A percentile compares a stretch with the other conserved stretches of the same genome.
These are phyloP conservation scores for Microascus cirrosus DNA, from an alignment of 2,329 filamentous ascomycete species.

Conservation along the genomic window DNA sequence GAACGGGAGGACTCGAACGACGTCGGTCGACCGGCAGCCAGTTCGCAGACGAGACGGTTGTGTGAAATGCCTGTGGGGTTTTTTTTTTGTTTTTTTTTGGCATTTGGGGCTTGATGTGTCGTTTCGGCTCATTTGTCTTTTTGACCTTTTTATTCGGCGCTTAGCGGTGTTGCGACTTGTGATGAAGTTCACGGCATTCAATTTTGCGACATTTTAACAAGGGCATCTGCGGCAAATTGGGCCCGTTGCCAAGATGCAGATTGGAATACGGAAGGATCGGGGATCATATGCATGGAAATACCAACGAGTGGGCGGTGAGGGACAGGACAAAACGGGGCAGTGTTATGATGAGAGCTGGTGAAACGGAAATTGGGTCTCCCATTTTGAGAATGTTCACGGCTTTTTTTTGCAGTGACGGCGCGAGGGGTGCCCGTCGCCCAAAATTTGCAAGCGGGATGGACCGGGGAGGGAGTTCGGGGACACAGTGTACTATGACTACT, in stretches of 20 bases:
- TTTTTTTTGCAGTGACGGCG: not conserved
- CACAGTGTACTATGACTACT: not conserved
- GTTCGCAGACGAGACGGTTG: not conserved
- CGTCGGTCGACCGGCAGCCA: not conserved
- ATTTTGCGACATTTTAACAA: too few species aligned
- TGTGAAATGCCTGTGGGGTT: not conserved
- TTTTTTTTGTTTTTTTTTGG: too few species aligned
- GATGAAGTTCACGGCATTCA: too few species aligned
- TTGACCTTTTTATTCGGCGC: not conserved
- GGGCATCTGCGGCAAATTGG: not conserved
- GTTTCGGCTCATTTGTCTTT: not conserved
- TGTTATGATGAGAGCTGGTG: not conserved
- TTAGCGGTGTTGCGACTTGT: not conserved
- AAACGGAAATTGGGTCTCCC: not conserved
- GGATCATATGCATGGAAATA: not conserved
- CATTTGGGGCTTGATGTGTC: not conserved
- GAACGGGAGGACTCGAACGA: not conserved
- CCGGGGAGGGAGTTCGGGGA: not conserved
- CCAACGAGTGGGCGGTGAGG: not conserved
- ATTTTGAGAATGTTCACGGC: not conserved
- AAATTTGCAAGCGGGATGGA: not conserved
- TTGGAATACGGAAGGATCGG: not conserved
- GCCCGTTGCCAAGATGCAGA: not conserved
- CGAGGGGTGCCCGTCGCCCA: not conserved
- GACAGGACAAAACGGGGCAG: not conserved